phyloP scores from a whole-genome alignment of 2,329 filamentous ascomycete species.

The Pseudogymnoascus sp. region DNA sequence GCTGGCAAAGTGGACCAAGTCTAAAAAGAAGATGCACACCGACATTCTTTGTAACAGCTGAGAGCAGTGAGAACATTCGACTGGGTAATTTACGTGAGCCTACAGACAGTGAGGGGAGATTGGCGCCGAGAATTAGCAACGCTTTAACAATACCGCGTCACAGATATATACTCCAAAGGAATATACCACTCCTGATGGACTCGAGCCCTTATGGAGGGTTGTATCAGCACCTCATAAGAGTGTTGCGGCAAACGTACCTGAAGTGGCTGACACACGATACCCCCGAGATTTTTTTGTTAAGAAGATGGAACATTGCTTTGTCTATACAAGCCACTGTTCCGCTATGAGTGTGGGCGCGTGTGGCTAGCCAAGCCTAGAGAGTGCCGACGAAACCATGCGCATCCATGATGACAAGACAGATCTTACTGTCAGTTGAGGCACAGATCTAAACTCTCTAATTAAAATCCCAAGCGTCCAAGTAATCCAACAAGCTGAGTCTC shows the following conservation, averaged over 20 bases:
- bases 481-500: background rate
- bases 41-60: background rate
- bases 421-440: background rate
- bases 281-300: too few relatives aligned
- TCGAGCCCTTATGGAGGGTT: background rate
- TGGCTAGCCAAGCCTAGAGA: too few relatives aligned
- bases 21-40: too few relatives aligned
- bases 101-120: background rate
- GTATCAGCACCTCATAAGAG: background rate
- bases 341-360: too few relatives aligned
- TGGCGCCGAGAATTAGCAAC: background rate
- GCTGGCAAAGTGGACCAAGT: too few relatives aligned
- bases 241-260: background rate
- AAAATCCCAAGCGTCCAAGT: background rate
- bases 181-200: background rate
- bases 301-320: too few relatives aligned
- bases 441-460: background rate
- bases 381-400: background rate
- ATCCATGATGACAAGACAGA: background rate
- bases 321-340: too few relatives aligned
- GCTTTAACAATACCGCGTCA: background rate
- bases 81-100: background rate
- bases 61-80: background rate
- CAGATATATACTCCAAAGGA: background rate
- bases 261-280: background rate